Percentiles rank a stretch among this genome's conserved stretches.
These are phyloP conservation scores for Achlya hypogyna DNA, from an alignment of 352 stramenopile species.

Conservation along the genomic window DNA sequence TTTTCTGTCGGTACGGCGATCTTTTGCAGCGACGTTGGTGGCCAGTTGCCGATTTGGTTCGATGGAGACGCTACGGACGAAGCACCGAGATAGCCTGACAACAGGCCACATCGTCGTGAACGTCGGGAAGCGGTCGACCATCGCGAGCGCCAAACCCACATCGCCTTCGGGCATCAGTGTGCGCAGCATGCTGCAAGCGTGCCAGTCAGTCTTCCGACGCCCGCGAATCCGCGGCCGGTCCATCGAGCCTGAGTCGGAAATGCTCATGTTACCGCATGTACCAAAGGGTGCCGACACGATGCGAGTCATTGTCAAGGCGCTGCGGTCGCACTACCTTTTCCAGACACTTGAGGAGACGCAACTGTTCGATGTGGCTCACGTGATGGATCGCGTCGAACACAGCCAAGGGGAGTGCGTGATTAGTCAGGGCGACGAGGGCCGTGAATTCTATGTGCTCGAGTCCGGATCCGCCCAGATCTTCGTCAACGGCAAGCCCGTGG, in stretches of 20 bases:
- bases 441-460: conserved; percentile 91
- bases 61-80: not conserved
- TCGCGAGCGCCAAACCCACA: not conserved
- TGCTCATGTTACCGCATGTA: conserved; percentile 28
- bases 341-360: conserved; percentile 55
- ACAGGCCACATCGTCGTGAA: not conserved
- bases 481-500: conserved; percentile 64
- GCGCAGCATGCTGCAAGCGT: not conserved
- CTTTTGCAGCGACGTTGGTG: too few relatives aligned
- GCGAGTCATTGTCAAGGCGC: conserved; percentile 62
- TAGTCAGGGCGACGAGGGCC: conserved; percentile 69
- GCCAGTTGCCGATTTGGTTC: not conserved
- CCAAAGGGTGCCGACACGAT: conserved; percentile 65
- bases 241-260: not conserved
- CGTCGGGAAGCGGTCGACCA: not conserved
- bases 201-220: not conserved
- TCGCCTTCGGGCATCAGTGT: not conserved
- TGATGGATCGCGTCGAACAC: conserved; percentile 68
- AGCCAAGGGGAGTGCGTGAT: conserved; percentile 59
- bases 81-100: not conserved
- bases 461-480: conserved; percentile 84
- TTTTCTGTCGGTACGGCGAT: too few relatives aligned
- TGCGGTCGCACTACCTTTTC: conserved; percentile 76
- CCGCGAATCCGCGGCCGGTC: not conserved
- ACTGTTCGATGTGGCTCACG: conserved; percentile 71